Evolutionary conservation across 179 eudicot species (phyloP), one percentile per base, ranked within the genome.

Genomic region (Spergularia azorica): DNA sequence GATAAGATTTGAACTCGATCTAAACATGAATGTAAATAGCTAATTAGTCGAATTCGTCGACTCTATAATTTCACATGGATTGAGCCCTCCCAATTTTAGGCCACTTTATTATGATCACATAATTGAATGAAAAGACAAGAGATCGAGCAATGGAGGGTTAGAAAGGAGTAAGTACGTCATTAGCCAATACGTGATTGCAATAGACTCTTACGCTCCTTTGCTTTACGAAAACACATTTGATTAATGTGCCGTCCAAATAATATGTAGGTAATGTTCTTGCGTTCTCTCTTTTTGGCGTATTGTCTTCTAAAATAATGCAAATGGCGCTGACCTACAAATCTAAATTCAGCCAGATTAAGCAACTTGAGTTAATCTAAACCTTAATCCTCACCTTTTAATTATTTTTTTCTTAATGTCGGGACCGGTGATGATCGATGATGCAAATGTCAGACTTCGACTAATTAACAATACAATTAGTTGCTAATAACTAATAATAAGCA

Each of bases 401-500:
- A 2, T 20, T 71, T 21, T 38, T 21, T 71, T 3, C 15, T 60
- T 60, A 60, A 20, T 18, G 64, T 20, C 3, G 20, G 36, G 18
- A 26, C 32, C 32, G 32, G 32, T 18, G 21, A 60, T 16, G 65
- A 61, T 12, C 67, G 1, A 48, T 32, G 50, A 51, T 78, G 72
- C 54, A 64, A 72, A 65, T 71, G 73, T 65, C 73, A 72, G n/a
- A 65, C 18, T 72, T 78, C 65, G 81, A 21, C 59, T 38, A 9
- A 61, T 43, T 46, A 18, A 12, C 7, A 14, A 60, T 5, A 20
- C 9, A 15, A 61, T 10, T 3, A 46, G 4, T 64, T 32, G 38
- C 65, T 61, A 11, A 57, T n/a, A 36, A n/a, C n/a, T n/a, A n/a
- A n/a, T 26, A 26, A 21, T 1, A 52, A 7, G 17, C 48, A 17